Conservation (phyloP, 768 basidiomycete genomes). For the Roridomyces roridus region DNA sequence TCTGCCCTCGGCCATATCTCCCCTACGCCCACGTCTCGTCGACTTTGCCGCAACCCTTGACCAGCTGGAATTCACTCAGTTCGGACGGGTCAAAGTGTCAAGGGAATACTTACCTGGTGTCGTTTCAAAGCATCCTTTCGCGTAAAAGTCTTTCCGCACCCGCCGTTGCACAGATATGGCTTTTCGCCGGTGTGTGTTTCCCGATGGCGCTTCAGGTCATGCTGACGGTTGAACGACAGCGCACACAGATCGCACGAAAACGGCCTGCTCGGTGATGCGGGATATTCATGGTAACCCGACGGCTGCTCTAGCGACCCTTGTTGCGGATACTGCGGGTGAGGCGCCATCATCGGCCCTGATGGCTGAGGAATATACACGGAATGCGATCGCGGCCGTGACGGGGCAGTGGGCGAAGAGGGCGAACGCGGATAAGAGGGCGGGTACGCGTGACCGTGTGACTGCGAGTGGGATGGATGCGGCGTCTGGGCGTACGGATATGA, state of each 20-base stretch:
- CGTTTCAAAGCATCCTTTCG: slow-evolving; percentile 87
- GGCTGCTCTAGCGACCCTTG: slow-evolving; percentile 43
- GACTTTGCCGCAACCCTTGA: slow-evolving; percentile 79
- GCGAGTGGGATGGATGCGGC: slow-evolving; percentile 41
- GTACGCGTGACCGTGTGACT: slow-evolving; percentile 28
- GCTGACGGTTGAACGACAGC: slow-evolving; percentile 84
- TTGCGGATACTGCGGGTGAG: slow-evolving; percentile 37
- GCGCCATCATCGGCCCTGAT: slow-evolving; percentile 24
- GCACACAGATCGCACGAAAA: slow-evolving; percentile 78
- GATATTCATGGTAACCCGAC: slow-evolving; percentile 53
- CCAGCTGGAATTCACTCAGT: slow-evolving; percentile 54
- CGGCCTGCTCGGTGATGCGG: slow-evolving; percentile 64
- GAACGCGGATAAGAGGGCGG: slow-evolving; percentile 20
- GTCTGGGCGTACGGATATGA: slow-evolving; percentile 36
- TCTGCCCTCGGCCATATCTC: no score
- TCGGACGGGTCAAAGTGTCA: slow-evolving; percentile 7
- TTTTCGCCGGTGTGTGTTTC: slow-evolving; percentile 89
- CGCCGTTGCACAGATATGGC: slow-evolving; percentile 82
- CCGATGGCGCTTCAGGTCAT: slow-evolving; percentile 84
- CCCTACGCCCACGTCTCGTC: slow-evolving; percentile 41
- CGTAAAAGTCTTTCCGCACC: slow-evolving; percentile 87
- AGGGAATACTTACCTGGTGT: slow-evolving; percentile 66
- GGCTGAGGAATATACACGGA: slow-evolving; percentile 35
- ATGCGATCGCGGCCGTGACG: slow-evolving; percentile 47
- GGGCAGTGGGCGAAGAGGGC: slow-evolving; percentile 30